A percentile compares a stretch with the other conserved stretches of the same genome.
These are phyloP conservation scores for Micractinium sp. DNA, from an alignment of 139 green algal species.

Conservation along the genomic window DNA sequence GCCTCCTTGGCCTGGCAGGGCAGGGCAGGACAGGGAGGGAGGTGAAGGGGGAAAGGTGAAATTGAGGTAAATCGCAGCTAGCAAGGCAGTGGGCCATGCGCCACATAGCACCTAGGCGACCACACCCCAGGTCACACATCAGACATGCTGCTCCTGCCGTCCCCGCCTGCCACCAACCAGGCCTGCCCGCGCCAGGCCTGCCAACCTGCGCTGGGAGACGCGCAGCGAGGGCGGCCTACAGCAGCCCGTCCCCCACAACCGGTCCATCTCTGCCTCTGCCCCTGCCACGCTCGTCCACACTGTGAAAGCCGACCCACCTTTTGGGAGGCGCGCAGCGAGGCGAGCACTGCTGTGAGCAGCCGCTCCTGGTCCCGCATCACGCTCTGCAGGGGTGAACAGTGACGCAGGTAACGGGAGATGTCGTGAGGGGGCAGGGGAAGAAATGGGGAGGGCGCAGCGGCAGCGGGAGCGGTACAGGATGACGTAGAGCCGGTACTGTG, in stretches of 20 bases:
- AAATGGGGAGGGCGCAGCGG: too few relatives aligned
- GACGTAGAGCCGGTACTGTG: too few relatives aligned
- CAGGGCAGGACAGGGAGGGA: neutral
- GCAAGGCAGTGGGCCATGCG: neutral
- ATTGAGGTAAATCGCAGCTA: neutral
- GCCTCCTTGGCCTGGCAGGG: constrained; percentile 35
- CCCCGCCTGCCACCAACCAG: neutral
- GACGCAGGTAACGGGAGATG: too few relatives aligned
- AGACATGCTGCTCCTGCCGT: too few relatives aligned
- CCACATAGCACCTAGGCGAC: neutral
- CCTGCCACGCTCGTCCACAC: neutral
- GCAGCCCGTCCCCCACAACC: neutral
- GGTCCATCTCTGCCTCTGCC: too few relatives aligned
- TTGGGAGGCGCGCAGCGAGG: constrained; percentile 4
- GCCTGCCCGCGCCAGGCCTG: too few relatives aligned
- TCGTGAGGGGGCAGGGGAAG: too few relatives aligned
- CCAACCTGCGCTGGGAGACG: too few relatives aligned
- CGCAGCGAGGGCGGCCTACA: too few relatives aligned
- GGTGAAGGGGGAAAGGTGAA: neutral
- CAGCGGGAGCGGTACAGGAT: too few relatives aligned
- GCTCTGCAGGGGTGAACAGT: neutral
- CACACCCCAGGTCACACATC: neutral
- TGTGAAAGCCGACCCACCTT: neutral
- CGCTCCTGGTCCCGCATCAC: constrained; percentile 32
- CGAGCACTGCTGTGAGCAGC: constrained; percentile 23